Conservation (phyloP, 352 stramenopile genomes). For the Pythium coloratum region DNA sequence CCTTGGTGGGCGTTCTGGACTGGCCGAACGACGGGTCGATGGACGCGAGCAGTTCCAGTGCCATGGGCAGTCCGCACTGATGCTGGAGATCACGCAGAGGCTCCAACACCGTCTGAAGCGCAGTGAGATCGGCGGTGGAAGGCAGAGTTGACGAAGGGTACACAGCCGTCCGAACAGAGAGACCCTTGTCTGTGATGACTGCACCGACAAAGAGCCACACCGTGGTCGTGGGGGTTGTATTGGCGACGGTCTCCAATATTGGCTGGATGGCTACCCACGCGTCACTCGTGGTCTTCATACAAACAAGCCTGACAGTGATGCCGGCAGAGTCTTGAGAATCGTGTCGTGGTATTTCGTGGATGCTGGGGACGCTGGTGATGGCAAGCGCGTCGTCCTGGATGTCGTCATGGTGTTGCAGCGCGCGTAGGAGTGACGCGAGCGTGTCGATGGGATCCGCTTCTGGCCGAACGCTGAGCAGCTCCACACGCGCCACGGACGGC, state of each 20-base stretch:
- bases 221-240: not conserved
- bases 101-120: conserved; percentile 14
- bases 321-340: not conserved
- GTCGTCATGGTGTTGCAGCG: not conserved
- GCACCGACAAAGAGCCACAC: conserved; percentile 18
- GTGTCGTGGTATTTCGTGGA: not conserved
- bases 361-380: not conserved
- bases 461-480: conserved; percentile 8
- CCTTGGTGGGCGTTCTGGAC: not conserved
- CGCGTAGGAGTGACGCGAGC: conserved; percentile 1
- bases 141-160: not conserved
- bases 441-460: not conserved
- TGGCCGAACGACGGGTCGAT: not conserved
- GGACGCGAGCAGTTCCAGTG: conserved; percentile 46
- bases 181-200: not conserved
- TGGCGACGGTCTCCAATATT: not conserved
- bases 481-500: not conserved
- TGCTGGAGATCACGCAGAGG: conserved; percentile 41
- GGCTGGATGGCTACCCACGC: not conserved
- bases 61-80: conserved; percentile 58
- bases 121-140: not conserved
- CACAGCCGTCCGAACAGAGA: not conserved
- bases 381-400: not conserved
- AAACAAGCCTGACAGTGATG: not conserved
- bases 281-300: not conserved